Percentiles rank a stretch among this genome's conserved stretches.
These are phyloP conservation scores for Phytophthora multivora DNA, from an alignment of 352 stramenopile species.

Conservation along the genomic window DNA sequence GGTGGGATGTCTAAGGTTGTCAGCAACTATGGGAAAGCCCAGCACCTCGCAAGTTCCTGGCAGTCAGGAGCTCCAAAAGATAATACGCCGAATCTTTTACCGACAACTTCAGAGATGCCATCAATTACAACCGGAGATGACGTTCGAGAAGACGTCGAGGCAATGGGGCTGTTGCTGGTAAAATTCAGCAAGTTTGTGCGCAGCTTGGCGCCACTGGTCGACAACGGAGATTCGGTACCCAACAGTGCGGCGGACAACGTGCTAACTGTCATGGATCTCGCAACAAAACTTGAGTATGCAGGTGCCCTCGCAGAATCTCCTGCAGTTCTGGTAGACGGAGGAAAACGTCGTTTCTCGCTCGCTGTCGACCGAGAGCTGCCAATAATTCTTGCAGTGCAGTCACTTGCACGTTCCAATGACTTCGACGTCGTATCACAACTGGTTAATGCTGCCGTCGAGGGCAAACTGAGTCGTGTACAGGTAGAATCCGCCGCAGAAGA, in stretches of 20 bases:
- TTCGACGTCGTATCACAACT: constrained; percentile 32
- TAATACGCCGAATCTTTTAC: constrained; percentile 3
- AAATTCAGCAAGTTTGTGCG: constrained; percentile 71
- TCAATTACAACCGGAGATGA: background rate
- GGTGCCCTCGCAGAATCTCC: constrained; percentile 16
- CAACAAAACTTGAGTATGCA: constrained; percentile 51
- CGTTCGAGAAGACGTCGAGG: constrained; percentile 42
- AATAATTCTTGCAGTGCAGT: constrained; percentile 46
- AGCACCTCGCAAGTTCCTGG: constrained; percentile 17
- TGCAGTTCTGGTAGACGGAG: background rate
- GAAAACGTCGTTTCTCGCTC: constrained; percentile 33
- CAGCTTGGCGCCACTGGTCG: constrained; percentile 50
- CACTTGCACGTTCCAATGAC: constrained; percentile 40
- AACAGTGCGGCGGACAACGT: constrained; percentile 37
- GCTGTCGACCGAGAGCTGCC: constrained; percentile 35
- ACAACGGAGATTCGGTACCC: constrained; percentile 20
- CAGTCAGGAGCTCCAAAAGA: constrained; percentile 15
- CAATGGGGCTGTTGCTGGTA: constrained; percentile 45
- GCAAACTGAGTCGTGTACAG: constrained; percentile 17
- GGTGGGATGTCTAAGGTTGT: constrained; percentile 17
- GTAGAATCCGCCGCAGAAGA: background rate
- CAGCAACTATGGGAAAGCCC: constrained; percentile 9
- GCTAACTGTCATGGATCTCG: constrained; percentile 57
- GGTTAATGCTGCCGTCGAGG: constrained; percentile 13
- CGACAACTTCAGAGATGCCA: background rate